phyloP scores from a whole-genome alignment of 176 grass and related monocot species.

The Canna indica region DNA sequence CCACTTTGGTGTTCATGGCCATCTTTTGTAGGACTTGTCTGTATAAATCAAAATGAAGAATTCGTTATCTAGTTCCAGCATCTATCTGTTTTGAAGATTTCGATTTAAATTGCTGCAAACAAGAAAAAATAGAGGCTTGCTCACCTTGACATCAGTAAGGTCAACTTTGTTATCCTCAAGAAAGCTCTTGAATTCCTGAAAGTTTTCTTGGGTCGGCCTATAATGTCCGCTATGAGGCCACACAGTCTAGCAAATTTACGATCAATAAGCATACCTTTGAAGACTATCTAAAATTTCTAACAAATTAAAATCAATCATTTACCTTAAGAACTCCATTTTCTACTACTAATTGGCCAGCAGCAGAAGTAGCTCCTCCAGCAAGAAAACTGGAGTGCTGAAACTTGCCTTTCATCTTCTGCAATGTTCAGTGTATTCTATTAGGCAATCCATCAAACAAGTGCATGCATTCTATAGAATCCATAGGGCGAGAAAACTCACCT shows the following conservation, averaged over 20 bases:
- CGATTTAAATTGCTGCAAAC: not conserved
- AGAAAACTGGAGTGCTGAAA: constrained; percentile 99
- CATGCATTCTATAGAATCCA: too few relatives aligned
- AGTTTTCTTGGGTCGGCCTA: constrained; percentile 82
- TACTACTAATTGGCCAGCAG: constrained; percentile 67
- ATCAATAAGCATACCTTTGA: constrained; percentile 1
- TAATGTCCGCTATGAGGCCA: constrained; percentile 94
- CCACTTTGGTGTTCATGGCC: constrained; percentile 34
- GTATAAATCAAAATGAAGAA: constrained; percentile 24
- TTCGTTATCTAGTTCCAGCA: not conserved
- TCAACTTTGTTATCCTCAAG: constrained; percentile 57
- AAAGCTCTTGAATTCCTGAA: constrained; percentile 71
- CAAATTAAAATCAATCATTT: not conserved
- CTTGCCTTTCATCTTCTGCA: constrained; percentile 88
- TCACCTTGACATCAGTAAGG: constrained; percentile 77
- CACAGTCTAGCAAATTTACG: constrained; percentile 41
- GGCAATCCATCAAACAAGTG: not conserved
- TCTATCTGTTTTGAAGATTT: not conserved
- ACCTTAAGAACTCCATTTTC: constrained; percentile 66
- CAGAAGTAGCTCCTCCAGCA: constrained; percentile 88
- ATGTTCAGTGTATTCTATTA: constrained; percentile 4
- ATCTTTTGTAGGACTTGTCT: constrained; percentile 47
- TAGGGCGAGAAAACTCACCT: constrained; percentile 24
- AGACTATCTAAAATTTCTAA: too few relatives aligned
- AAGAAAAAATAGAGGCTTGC: not conserved